Percentiles rank a stretch among this genome's conserved stretches.
phyloP scores from a whole-genome alignment of 768 basidiomycete species.

The Lactarius trivialis region DNA sequence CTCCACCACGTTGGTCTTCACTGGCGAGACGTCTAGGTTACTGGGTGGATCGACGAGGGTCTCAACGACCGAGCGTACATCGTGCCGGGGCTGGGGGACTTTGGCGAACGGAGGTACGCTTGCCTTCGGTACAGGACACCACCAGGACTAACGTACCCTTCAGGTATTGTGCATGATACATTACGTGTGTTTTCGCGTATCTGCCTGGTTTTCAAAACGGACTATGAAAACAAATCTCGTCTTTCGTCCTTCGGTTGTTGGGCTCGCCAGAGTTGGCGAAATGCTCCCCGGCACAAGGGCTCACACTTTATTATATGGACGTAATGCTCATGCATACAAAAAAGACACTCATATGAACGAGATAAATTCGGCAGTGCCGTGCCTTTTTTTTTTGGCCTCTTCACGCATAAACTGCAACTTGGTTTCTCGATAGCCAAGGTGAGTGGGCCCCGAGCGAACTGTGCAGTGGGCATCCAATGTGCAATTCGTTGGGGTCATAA shows the following conservation, averaged over 20 bases:
- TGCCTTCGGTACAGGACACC: background rate
- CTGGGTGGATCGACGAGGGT: constrained; percentile 92
- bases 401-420: background rate
- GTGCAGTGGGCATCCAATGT: too few species aligned
- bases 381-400: background rate
- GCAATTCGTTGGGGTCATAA: background rate
- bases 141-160: background rate
- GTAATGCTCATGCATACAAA: background rate
- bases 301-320: background rate
- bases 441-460: too few species aligned
- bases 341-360: too few species aligned
- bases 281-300: background rate
- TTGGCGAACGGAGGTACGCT: constrained; percentile 78
- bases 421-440: background rate
- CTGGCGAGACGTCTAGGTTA: constrained; percentile 48
- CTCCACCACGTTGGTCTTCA: background rate
- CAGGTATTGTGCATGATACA: constrained; percentile 21
- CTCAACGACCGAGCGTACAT: constrained; percentile 89
- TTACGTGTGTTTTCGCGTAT: background rate
- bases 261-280: background rate
- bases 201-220: background rate
- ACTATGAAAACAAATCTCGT: background rate
- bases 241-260: background rate
- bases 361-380: background rate
- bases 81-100: constrained; percentile 94